Evolutionary conservation across 2,329 filamentous ascomycete species (phyloP).

Genomic region (Cercospora berteroae): DNA sequence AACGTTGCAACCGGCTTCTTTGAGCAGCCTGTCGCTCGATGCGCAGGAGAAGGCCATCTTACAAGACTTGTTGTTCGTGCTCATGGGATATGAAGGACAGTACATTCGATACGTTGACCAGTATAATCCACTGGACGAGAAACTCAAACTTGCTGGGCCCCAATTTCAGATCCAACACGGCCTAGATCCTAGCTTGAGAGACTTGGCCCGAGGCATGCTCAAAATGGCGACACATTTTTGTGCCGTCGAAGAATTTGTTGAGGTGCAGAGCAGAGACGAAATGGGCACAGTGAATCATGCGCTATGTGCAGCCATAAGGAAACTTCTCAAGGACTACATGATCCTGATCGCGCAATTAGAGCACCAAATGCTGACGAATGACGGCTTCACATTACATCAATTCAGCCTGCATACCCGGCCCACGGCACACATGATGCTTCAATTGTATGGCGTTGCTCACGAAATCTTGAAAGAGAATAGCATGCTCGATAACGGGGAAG

Average conservation of each 20-base stretch:
- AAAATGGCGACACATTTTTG: slow-evolving; percentile 93
- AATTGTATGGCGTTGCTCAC: slow-evolving; percentile 81
- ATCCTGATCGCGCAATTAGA: slow-evolving; percentile 91
- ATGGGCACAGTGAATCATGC: slow-evolving; percentile 95
- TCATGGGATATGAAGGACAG: slow-evolving; percentile 98
- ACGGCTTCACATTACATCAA: slow-evolving; percentile 86
- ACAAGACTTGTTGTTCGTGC: slow-evolving; percentile 88
- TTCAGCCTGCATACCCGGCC: slow-evolving; percentile 88
- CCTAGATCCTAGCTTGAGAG: slow-evolving; percentile 85
- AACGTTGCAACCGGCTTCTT: slow-evolving; percentile 63
- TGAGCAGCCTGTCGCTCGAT: slow-evolving; percentile 71
- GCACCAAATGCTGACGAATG: slow-evolving; percentile 84
- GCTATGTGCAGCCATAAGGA: slow-evolving; percentile 89
- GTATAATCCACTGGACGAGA: slow-evolving; percentile 81
- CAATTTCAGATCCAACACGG: slow-evolving; percentile 75
- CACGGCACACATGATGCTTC: slow-evolving; percentile 85
- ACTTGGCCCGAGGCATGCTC: slow-evolving; percentile 83
- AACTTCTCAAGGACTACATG: slow-evolving; percentile 87
- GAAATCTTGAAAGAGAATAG: slow-evolving; percentile 87
- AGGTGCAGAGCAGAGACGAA: slow-evolving; percentile 88
- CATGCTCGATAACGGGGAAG: slow-evolving; percentile 72
- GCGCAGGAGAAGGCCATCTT: slow-evolving; percentile 83
- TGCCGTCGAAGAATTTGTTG: slow-evolving; percentile 86
- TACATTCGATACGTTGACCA: slow-evolving; percentile 83
- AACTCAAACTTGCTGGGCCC: slow-evolving; percentile 81